These are phyloP conservation scores for Dendryphion nanum DNA, from an alignment of 2,329 filamentous ascomycete species.

Conservation along the genomic window DNA sequence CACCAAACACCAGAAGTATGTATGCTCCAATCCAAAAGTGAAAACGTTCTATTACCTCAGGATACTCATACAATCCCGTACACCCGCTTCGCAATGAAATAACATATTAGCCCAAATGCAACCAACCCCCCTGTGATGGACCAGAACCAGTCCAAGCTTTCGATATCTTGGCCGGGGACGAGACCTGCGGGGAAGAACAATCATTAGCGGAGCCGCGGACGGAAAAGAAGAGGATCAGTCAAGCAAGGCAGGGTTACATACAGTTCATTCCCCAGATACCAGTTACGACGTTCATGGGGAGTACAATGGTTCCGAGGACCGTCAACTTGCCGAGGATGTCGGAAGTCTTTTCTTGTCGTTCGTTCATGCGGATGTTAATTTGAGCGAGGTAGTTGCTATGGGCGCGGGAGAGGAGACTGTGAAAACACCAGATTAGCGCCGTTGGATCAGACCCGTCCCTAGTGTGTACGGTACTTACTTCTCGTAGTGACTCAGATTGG, in stretches of 20 bases:
- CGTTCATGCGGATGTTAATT: constrained; percentile 99
- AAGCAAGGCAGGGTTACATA: constrained; percentile 45
- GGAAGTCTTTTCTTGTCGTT: constrained; percentile 91
- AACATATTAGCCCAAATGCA: constrained; percentile 77
- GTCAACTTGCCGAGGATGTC: constrained; percentile 94
- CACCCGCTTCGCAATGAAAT: constrained; percentile 73
- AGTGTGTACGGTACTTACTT: constrained; percentile 60
- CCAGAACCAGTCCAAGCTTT: constrained; percentile 59
- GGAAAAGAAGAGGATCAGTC: too few species aligned
- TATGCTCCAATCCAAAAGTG: too few species aligned
- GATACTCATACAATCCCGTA: constrained; percentile 32
- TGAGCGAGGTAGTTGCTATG: constrained; percentile 98
- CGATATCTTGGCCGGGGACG: constrained; percentile 86
- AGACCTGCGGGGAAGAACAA: constrained; percentile 51
- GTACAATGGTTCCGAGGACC: constrained; percentile 91
- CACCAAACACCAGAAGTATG: too few species aligned
- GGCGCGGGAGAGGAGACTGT: constrained; percentile 80
- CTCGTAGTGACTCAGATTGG: constrained; percentile 92
- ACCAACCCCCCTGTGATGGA: constrained; percentile 70
- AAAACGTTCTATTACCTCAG: too few species aligned
- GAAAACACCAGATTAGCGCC: constrained; percentile 12
- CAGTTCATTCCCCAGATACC: constrained; percentile 97
- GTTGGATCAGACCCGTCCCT: not conserved
- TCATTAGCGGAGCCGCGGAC: not conserved
- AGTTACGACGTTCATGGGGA: constrained; percentile 99